Conservation (phyloP, 371 early-diverging fungal species). For the Mortierella sp. region DNA sequence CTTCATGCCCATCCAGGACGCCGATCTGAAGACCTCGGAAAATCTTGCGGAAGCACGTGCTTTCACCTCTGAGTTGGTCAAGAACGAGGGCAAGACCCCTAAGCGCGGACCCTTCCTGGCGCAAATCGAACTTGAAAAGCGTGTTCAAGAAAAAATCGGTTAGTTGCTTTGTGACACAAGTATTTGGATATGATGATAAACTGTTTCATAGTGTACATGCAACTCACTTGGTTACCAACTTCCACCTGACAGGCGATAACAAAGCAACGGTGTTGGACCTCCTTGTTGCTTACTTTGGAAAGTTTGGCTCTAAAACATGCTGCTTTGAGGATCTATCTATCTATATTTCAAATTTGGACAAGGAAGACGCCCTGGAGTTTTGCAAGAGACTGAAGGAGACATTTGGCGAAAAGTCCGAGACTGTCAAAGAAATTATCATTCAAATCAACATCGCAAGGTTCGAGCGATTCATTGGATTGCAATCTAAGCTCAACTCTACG, state of each 20-base stretch:
- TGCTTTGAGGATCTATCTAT: constrained; percentile 84
- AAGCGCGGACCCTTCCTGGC: constrained; percentile 83
- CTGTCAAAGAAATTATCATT: constrained; percentile 55
- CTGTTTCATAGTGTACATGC: neutral
- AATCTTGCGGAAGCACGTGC: constrained; percentile 58
- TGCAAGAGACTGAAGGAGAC: constrained; percentile 56
- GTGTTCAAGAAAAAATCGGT: constrained; percentile 45
- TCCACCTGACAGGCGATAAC: constrained; percentile 40
- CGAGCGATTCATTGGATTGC: constrained; percentile 64
- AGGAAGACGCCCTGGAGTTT: constrained; percentile 53
- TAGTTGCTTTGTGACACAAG: neutral
- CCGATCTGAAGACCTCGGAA: constrained; percentile 23
- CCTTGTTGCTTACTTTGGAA: constrained; percentile 71
- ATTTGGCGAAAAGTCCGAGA: constrained; percentile 57
- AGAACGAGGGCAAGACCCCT: constrained; percentile 58
- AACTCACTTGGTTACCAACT: neutral
- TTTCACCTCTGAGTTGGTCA: constrained; percentile 57
- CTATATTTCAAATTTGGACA: constrained; percentile 63
- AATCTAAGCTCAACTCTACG: constrained; percentile 34
- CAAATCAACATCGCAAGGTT: constrained; percentile 68
- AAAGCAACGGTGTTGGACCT: constrained; percentile 56
- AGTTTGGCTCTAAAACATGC: constrained; percentile 77
- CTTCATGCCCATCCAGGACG: constrained; percentile 37
- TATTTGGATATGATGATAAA: neutral
- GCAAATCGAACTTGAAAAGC: constrained; percentile 75